A percentile compares a stretch with the other conserved stretches of the same genome.
Evolutionary conservation across 2,329 filamentous ascomycete species (phyloP).

Genomic region (Blastomyces emzantsi): DNA sequence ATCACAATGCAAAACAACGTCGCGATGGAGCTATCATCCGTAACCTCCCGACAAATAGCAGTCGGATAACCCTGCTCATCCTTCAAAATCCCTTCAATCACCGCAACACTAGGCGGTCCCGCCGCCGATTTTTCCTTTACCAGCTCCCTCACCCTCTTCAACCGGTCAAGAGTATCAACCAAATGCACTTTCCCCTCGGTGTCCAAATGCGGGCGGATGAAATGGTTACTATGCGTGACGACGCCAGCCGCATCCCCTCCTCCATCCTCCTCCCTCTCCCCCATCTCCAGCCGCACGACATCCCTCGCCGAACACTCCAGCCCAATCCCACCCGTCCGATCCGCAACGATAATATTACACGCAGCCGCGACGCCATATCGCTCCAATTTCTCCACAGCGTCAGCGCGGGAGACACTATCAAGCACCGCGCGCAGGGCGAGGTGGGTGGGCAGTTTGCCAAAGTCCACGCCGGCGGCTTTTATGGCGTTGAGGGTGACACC

Average conservation of each 20-base stretch:
- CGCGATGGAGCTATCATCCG: constrained; percentile 21
- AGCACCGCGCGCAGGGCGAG: constrained; percentile 47
- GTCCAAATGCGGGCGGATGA: constrained; percentile 17
- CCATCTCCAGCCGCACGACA: constrained; percentile 14
- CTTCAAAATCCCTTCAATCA: constrained; percentile 25
- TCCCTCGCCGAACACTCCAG: constrained; percentile 40
- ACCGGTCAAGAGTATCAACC: constrained; percentile 19
- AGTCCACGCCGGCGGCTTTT: constrained; percentile 41
- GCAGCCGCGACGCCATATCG: constrained; percentile 43
- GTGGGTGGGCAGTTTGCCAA: constrained; percentile 44
- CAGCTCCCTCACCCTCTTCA: constrained; percentile 25
- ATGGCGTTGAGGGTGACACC: constrained; percentile 51
- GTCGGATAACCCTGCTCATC: constrained; percentile 27
- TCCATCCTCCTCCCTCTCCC: constrained; percentile 9
- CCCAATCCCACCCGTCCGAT: constrained; percentile 39
- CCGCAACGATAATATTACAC: constrained; percentile 48
- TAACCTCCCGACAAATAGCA: constrained; percentile 27
- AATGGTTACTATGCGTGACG: constrained; percentile 28
- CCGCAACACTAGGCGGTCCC: constrained; percentile 14
- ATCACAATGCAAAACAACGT: constrained; percentile 36
- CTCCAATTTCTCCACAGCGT: constrained; percentile 40
- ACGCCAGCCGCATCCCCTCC: constrained; percentile 9
- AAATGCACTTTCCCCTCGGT: constrained; percentile 19
- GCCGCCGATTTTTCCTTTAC: constrained; percentile 14
- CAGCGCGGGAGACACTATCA: constrained; percentile 37